Evolutionary conservation across 2,329 filamentous ascomycete species (phyloP).

Genomic region (Teratosphaeria epicoccoides): DNA sequence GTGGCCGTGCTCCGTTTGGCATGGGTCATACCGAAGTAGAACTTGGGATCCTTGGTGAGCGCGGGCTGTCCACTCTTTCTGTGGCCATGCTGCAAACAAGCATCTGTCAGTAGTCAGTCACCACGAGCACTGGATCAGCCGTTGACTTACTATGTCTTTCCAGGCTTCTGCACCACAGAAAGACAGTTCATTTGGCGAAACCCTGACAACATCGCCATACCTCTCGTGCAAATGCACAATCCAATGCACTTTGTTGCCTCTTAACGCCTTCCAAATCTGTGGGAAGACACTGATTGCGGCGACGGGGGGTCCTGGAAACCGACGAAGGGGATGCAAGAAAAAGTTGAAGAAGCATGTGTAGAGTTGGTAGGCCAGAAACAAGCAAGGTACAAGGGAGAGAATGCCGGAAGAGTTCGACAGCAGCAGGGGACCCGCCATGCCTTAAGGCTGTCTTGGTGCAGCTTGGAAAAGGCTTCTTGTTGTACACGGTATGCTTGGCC

Average conservation of each 20-base stretch:
- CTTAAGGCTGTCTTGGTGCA: background rate
- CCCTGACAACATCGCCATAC: constrained; percentile 39
- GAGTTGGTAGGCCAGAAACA: background rate
- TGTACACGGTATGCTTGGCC: no score
- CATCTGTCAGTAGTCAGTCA: background rate
- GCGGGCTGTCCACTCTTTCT: constrained; percentile 8
- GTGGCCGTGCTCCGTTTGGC: background rate
- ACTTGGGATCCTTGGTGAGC: constrained; percentile 2
- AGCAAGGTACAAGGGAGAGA: background rate
- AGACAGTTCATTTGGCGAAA: constrained; percentile 39
- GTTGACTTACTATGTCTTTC: constrained; percentile 30
- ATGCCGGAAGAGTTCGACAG: background rate
- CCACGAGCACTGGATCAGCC: no score
- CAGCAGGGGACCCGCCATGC: background rate
- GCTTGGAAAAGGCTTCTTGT: no score
- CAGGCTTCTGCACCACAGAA: constrained; percentile 32
- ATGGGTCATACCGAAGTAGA: background rate
- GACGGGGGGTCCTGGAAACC: constrained; percentile 31
- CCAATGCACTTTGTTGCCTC: constrained; percentile 2
- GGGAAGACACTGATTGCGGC: constrained; percentile 26
- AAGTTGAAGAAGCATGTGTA: constrained; percentile 26
- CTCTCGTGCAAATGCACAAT: constrained; percentile 24
- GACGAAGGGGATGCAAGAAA: constrained; percentile 33
- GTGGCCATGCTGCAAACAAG: constrained; percentile 21
- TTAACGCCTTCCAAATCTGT: constrained; percentile 5